Percentiles rank a stretch among this genome's conserved stretches.
phyloP scores from a whole-genome alignment of 148 eudicot species.

The Amaranthus hypochondriacus region DNA sequence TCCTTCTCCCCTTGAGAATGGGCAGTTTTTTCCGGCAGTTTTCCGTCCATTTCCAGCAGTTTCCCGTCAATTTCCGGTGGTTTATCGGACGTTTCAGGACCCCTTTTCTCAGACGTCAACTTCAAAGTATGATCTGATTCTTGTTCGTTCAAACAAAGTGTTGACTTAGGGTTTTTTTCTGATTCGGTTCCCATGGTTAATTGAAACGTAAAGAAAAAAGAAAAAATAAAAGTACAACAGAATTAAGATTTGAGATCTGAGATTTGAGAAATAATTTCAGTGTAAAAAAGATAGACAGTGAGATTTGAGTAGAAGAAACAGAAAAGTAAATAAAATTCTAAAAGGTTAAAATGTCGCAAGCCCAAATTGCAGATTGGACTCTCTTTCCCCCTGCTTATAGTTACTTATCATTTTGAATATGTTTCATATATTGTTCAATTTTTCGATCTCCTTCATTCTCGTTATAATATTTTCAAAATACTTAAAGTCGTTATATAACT shows the following conservation, averaged over 20 bases:
- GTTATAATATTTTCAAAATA: too few relatives aligned
- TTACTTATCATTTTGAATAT: too few relatives aligned
- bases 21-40: background rate
- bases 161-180: background rate
- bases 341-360: background rate
- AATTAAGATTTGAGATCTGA: background rate
- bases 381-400: too few relatives aligned
- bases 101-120: slow-evolving; percentile 21
- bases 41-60: slow-evolving; percentile 1
- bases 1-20: background rate
- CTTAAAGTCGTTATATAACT: too few relatives aligned
- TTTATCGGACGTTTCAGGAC: slow-evolving; percentile 12
- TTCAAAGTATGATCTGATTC: background rate
- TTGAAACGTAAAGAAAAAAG: background rate
- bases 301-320: background rate
- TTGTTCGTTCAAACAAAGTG: background rate
- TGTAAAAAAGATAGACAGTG: background rate
- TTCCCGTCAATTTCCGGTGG: slow-evolving; percentile 1
- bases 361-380: too few relatives aligned
- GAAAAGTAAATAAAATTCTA: background rate
- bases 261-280: background rate
- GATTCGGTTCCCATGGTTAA: slow-evolving; percentile 9
- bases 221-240: background rate
- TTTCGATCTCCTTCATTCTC: too few relatives aligned
- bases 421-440: too few relatives aligned